A percentile compares a stretch with the other conserved stretches of the same genome.
Evolutionary conservation across 1,284 basidiomycete species (phyloP).

Genomic region (Wallemia mellicola): DNA sequence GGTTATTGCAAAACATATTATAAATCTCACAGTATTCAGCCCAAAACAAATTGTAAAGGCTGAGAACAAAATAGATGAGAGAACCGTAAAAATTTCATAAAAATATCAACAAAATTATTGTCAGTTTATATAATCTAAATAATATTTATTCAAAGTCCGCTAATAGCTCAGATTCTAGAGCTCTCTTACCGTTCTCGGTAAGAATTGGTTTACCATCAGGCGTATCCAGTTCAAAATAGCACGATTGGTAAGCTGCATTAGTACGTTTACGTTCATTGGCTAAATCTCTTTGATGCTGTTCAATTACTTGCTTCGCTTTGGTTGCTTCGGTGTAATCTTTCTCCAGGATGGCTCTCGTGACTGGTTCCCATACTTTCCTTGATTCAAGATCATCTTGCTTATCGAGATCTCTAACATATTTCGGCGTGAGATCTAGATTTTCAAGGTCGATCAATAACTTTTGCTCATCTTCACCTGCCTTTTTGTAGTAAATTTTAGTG

Average conservation of each 20-base stretch:
- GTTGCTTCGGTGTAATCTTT: constrained; percentile 79
- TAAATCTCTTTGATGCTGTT: constrained; percentile 63
- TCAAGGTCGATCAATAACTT: constrained; percentile 49
- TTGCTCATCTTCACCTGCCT: constrained; percentile 19
- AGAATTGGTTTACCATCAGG: constrained; percentile 40
- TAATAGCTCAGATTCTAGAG: constrained; percentile 13
- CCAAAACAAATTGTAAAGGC: no score
- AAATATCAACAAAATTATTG: background rate
- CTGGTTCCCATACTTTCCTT: constrained; percentile 45
- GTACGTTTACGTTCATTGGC: constrained; percentile 53
- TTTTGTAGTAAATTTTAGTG: constrained; percentile 47
- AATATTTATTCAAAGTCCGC: constrained; percentile 2
- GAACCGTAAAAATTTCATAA: background rate
- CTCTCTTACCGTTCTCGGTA: constrained; percentile 21
- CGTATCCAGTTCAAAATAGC: constrained; percentile 45
- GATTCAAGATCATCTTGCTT: constrained; percentile 56
- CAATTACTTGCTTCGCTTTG: constrained; percentile 54
- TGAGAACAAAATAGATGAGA: background rate
- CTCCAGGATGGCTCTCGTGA: constrained; percentile 24
- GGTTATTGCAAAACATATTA: no score
- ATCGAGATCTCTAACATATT: constrained; percentile 49
- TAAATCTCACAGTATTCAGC: no score
- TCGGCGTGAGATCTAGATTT: constrained; percentile 42
- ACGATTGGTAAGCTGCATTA: constrained; percentile 39
- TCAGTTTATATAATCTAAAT: background rate